A percentile compares a stretch with the other conserved stretches of the same genome.
Evolutionary conservation across 2,329 filamentous ascomycete species (phyloP).

Genomic region (Dactylellina cionopaga): DNA sequence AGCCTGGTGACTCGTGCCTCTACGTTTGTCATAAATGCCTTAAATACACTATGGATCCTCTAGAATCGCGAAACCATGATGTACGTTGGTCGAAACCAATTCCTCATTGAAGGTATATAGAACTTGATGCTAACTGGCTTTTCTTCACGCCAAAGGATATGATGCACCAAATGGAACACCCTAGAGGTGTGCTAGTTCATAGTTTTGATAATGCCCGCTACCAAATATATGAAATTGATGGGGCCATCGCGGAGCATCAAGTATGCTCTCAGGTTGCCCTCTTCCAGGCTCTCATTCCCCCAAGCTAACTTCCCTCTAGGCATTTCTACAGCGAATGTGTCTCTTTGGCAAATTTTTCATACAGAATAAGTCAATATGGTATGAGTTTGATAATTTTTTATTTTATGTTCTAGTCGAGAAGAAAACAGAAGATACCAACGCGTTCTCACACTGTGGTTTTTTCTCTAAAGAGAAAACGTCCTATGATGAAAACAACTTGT

Average conservation of each 20-base stretch:
- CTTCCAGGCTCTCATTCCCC: not conserved
- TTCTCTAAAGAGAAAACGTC: constrained; percentile 99
- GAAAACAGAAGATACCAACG: constrained; percentile 60
- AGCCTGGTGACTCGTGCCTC: constrained; percentile 61
- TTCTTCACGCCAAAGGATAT: constrained; percentile 46
- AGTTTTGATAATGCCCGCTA: constrained; percentile 74
- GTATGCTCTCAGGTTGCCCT: constrained; percentile 59
- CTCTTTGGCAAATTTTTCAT: constrained; percentile 97
- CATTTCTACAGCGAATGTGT: constrained; percentile 94
- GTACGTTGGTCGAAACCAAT: constrained; percentile 59
- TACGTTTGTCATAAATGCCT: constrained; percentile 95
- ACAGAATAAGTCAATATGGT: constrained; percentile 98
- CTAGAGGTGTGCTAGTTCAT: constrained; percentile 61
- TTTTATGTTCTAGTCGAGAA: constrained; percentile 91
- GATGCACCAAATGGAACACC: constrained; percentile 44
- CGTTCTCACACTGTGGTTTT: constrained; percentile 81
- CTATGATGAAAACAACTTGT: constrained; percentile 98
- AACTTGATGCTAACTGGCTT: not conserved
- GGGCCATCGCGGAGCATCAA: constrained; percentile 74
- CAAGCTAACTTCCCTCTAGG: constrained; percentile 60
- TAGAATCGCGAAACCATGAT: constrained; percentile 64
- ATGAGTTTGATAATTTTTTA: constrained; percentile 91
- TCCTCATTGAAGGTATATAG: constrained; percentile 58
- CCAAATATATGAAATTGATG: constrained; percentile 92
- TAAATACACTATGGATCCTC: constrained; percentile 79